Evolutionary conservation across 495 filamentous ascomycete genomes (phyloP), one percentile per base, ranked within the genome.

Genomic region (Niebla homalea): DNA sequence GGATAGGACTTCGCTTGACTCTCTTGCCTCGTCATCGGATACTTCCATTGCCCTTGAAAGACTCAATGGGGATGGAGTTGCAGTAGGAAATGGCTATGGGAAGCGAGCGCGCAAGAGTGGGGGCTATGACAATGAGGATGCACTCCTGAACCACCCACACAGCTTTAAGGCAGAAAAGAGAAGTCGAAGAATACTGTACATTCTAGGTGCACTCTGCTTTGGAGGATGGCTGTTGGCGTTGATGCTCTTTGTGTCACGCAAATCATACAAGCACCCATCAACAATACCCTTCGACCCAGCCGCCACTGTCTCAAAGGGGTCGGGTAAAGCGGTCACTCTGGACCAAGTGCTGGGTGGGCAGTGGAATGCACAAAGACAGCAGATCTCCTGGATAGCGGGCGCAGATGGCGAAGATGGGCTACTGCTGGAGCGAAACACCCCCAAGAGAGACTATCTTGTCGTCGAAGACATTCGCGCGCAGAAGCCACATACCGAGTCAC

Each of bases 351-450:
- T 90, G 62, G 62, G 53, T 2, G 85, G 89, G 15, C 60, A 72
- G 58, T 98, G 89, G 88, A 66, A 66, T 8, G 65, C 87, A 19
- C 66, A 65, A 39, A 73, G 68, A 40, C 86, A 90, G 60, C 74
- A 72, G 22, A 85, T 97, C 48, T 79, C 81, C 11, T 98, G 92
- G 92, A 90, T 97, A 48, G 78, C 78, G 8, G 87, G 88, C 6
- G 74, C 88, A 21, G 73, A 84, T 47, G 88, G 87, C 22, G 84
- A 94, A 64, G 89, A 96, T 64, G 89, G 89, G 5, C 69, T 96
- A 22, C 61, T 94, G 39, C 70, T 96, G 21, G 84, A 93, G 63
- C 65, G 69, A 55, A 74, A 68, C 15, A 75, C 71, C 36, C 70
- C 63, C 15, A 75, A 71, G 5, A 74, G 83, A 49, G 83, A 81